These are phyloP conservation scores for Saccharomyces uvarum DNA, from an alignment of 1,139 yeast genomes.

Conservation along the genomic window DNA sequence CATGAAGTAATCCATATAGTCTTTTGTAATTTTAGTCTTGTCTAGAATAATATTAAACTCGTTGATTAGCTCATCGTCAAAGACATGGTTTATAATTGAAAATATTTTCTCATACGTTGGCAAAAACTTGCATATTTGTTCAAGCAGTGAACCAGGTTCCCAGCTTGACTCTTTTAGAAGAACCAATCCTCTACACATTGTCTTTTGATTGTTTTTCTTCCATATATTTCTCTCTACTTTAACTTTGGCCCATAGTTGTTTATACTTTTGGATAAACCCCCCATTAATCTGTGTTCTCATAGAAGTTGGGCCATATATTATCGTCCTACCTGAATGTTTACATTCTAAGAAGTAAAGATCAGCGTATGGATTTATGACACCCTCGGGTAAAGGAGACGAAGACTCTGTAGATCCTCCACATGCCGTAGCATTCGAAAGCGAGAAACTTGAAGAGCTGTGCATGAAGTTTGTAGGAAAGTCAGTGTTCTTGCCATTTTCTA, in stretches of 20 bases:
- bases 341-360: constrained; percentile 12
- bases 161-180: constrained; percentile 1
- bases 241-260: constrained; percentile 21
- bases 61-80: constrained; percentile 17
- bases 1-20: constrained; percentile 16
- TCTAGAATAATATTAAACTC: constrained; percentile 18
- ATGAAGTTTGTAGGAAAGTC: background rate
- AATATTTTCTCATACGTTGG: constrained; percentile 20
- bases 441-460: background rate
- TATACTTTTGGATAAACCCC: constrained; percentile 18
- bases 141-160: constrained; percentile 8
- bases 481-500: background rate
- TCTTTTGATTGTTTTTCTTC: constrained; percentile 12
- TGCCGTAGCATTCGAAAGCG: background rate
- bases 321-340: constrained; percentile 15
- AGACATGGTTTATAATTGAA: constrained; percentile 12
- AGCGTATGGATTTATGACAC: constrained; percentile 14
- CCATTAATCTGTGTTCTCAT: constrained; percentile 17
- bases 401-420: background rate
- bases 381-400: background rate
- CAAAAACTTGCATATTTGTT: constrained; percentile 16
- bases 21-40: constrained; percentile 18
- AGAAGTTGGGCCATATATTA: constrained; percentile 27
- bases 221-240: constrained; percentile 19
- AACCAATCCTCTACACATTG: constrained; percentile 6